A percentile compares a stretch with the other conserved stretches of the same genome.
These are phyloP conservation scores for Vigna trinervia DNA, from an alignment of 306 rosid genomes.

Conservation along the genomic window DNA sequence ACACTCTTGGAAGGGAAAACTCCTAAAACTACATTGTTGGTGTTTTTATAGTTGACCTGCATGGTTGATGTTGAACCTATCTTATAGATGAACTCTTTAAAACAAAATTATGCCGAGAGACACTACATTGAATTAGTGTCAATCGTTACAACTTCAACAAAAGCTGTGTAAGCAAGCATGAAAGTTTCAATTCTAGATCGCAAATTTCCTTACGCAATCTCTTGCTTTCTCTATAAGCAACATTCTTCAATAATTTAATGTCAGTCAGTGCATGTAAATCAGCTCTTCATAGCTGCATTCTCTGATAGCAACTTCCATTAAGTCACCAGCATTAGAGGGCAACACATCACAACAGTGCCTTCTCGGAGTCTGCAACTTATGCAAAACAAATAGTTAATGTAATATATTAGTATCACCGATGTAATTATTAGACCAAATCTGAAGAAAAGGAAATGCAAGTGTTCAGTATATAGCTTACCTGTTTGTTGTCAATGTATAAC, in stretches of 20 bases:
- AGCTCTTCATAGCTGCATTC: conserved; percentile 81
- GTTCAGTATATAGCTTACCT: conserved; percentile 48
- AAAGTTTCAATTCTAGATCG: neutral
- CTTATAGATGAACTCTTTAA: too few relatives aligned
- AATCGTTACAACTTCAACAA: neutral
- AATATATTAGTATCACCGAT: neutral
- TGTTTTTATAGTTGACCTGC: too few relatives aligned
- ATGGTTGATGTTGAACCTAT: too few relatives aligned
- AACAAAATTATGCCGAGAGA: too few relatives aligned
- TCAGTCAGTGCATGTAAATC: conserved; percentile 55
- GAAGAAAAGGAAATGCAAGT: neutral
- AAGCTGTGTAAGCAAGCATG: neutral
- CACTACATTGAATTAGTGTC: neutral
- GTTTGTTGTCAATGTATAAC: conserved; percentile 58
- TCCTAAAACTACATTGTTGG: too few relatives aligned
- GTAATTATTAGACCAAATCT: neutral
- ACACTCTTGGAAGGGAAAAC: too few relatives aligned
- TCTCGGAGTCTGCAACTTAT: conserved; percentile 74
- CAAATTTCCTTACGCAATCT: neutral
- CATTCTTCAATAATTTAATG: neutral
- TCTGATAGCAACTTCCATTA: conserved; percentile 71
- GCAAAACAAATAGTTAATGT: neutral
- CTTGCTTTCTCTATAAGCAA: neutral
- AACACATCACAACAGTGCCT: conserved; percentile 84
- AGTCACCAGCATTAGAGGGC: conserved; percentile 48